Evolutionary conservation across 495 filamentous ascomycete genomes (phyloP), one percentile per base, ranked within the genome.

Genomic region (Penicillium soppii): DNA sequence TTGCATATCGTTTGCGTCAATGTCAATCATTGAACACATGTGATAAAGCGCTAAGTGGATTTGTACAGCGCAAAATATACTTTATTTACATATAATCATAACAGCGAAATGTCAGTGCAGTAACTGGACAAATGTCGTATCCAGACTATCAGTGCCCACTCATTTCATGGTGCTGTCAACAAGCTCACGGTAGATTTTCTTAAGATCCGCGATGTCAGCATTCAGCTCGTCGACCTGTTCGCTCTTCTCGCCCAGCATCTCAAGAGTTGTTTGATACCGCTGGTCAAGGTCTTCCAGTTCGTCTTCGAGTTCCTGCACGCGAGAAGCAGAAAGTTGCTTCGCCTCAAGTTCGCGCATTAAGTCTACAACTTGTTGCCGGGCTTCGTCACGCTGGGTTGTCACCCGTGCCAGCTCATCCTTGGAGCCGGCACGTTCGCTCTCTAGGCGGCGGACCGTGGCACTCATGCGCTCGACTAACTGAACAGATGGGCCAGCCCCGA

Each of bases 391-490:
- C 68, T 97, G 94, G 35, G 79, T 71, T 8, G 85, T 82, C 13
- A 97, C 81, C 27, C 92, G 78, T 1, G 82, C 75, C 42, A 97
- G 74, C 62, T 97, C 95, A 57, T 97, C 94, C 62, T 86, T 86
- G 19, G 81, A 82, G 4, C 85, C 87, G 15, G 91, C 87, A 58
- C 92, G 92, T 60, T 97, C 95, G 52, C 85, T 89, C 63, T 97
- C 95, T 0, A 98, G 75, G 4, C 92, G 82, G 22, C 94, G 86
- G 19, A 99, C 90, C 1, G 91, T 87, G 29, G 92, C 89, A 54
- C 86, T 90, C 92, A 99, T 96, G 37, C 95, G 87, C 68, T 97
- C 94, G 5, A 99, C 91, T 0, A 99, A 80, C 67, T 97, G 94
- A 3, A 99, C 92, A 3, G 88, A 92, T 4, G 94, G 94, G 0